Percentiles rank a stretch among this genome's conserved stretches.
Conservation (phyloP, 23 red algal species). For the Gracilaria vermiculophylla region DNA sequence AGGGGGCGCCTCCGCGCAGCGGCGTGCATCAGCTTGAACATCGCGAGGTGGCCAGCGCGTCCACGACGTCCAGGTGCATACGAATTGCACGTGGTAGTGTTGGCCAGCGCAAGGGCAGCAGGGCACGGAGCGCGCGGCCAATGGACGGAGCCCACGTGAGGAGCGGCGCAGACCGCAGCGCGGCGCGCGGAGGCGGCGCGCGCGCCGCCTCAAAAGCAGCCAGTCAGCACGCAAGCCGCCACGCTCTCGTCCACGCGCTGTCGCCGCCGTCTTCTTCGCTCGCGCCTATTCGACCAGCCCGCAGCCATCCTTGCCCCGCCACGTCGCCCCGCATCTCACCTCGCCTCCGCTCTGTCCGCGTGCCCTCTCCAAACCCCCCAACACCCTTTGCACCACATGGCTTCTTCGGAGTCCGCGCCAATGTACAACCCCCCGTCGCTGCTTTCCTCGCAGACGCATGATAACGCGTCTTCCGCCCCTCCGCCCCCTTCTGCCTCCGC, state of each 20-base stretch:
- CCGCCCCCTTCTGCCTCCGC: conserved; percentile 4
- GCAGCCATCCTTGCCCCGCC: conserved; percentile 14
- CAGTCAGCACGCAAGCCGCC: conserved; percentile 27
- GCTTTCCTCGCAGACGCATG: neutral
- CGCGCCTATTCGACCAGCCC: conserved; percentile 23
- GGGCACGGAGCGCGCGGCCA: neutral
- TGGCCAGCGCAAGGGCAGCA: neutral
- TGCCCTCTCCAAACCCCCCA: neutral
- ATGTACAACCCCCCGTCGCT: neutral
- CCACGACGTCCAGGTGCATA: neutral
- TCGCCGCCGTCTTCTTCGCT: conserved; percentile 28
- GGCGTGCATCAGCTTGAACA: too few relatives aligned
- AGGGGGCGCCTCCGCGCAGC: too few relatives aligned
- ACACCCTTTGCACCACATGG: neutral
- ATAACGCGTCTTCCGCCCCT: neutral
- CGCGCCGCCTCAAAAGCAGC: conserved; percentile 26
- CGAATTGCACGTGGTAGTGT: neutral
- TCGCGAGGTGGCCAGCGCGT: neutral
- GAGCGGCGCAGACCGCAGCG: neutral
- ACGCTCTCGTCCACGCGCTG: conserved; percentile 25
- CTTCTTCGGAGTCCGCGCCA: conserved; percentile 13
- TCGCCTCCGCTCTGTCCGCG: neutral
- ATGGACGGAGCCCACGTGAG: neutral
- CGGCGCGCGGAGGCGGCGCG: neutral
- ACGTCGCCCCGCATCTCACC: conserved; percentile 11